Evolutionary conservation across 169 alveolate genomes (phyloP), one percentile per base, ranked within the genome.

Genomic region (Plasmodium yoelii): DNA sequence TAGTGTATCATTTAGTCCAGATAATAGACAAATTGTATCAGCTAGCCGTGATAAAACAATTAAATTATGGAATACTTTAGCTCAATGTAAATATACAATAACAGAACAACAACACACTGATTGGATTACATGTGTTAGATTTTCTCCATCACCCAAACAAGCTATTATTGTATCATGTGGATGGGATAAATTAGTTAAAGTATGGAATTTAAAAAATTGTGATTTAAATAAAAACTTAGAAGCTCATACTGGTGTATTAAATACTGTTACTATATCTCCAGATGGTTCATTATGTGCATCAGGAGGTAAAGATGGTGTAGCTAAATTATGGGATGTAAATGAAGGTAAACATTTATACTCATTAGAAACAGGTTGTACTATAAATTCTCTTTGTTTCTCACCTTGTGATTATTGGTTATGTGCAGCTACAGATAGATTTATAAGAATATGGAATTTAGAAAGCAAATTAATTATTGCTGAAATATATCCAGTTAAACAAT

Each of bases 221-320:
- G 96, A 96, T 92, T 97, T 97, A 84, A 97, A 96, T 92, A 96
- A 96, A 94, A 96, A 96, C 93, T 94, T 98, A 87, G 97, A 93
- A 39, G 99, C 99, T 70, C 99, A 98, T 95, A 96, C 98, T 9
- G 98, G 98, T 42, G 98, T 95, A 63, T 97, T 98, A 73, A 96
- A 97, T 95, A 93, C 99, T 63, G 97, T 97, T 60, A 95, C 99
- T 28, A 96, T 98, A 73, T 97, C 99, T 19, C 99, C 99, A 4
- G 99, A 98, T 87, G 99, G 99, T 6, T 97, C 99, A 8, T 97
- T 98, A 82, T 97, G 99, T 92, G 99, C 99, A 9, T 97, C 99
- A 18, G 99, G 99, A 5, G 99, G 99, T n/a, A 97, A 98, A 93
- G 99, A 97, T 87, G 99, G 99, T 60, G 97, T 96, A 47, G 98